phyloP scores from a whole-genome alignment of 805 yeast genomes.

The Wickerhamiella lipophila region DNA sequence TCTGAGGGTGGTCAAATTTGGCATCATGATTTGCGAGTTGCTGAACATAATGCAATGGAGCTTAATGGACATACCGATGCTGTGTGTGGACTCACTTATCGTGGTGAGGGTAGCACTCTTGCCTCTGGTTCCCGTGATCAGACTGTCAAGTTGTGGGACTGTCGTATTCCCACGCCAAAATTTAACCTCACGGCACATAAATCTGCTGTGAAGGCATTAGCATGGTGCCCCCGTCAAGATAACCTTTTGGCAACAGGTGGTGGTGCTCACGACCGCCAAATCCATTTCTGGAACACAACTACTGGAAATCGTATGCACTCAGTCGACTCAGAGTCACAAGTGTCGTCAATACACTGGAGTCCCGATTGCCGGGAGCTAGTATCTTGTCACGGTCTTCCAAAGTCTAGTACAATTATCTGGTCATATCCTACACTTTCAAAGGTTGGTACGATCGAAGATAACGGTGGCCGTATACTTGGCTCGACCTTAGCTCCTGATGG shows the following conservation, averaged over 20 bases:
- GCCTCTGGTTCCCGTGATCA: slow-evolving; percentile 95
- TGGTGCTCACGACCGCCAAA: slow-evolving; percentile 77
- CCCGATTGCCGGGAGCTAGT: slow-evolving; percentile 50
- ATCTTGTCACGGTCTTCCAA: slow-evolving; percentile 89
- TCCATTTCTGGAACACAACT: slow-evolving; percentile 90
- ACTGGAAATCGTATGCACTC: slow-evolving; percentile 79
- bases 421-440: slow-evolving; percentile 75
- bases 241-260: slow-evolving; percentile 92
- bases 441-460: slow-evolving; percentile 86
- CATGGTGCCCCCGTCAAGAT: slow-evolving; percentile 85
- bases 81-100: slow-evolving; percentile 83
- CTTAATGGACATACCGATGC: slow-evolving; percentile 68
- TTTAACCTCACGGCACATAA: slow-evolving; percentile 68
- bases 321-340: slow-evolving; percentile 86
- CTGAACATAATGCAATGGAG: slow-evolving; percentile 54
- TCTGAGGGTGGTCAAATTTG: slow-evolving; percentile 72
- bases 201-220: slow-evolving; percentile 90
- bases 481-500: slow-evolving; percentile 85
- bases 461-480: slow-evolving; percentile 73
- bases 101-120: slow-evolving; percentile 68
- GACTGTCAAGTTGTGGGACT: slow-evolving; percentile 86
- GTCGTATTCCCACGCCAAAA: slow-evolving; percentile 52
- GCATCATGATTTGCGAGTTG: slow-evolving; percentile 81
- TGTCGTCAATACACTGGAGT: slow-evolving; percentile 90
- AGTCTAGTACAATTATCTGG: slow-evolving; percentile 70